Base-by-base conservation (phyloP, 805 yeast genomes). In the Wickerhamiella sorbophila region DNA sequence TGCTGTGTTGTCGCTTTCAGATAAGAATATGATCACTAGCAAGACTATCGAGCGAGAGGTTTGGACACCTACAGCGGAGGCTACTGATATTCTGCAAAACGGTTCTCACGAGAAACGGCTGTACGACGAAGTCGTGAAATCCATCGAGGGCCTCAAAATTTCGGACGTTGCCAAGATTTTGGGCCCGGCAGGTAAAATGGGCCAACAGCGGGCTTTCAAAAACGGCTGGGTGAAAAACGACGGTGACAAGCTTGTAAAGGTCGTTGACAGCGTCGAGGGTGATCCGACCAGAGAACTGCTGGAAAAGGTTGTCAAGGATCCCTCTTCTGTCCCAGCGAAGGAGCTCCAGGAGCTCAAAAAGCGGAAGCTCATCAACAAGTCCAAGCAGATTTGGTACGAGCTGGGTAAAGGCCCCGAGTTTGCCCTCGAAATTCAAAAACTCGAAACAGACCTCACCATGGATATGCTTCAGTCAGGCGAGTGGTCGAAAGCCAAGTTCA, bases 181-280 rank as follows among this genome's bases (percentile, higher is more conserved):
- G 64, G 96, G 96, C 43, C 66, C 75, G 40, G 75, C 75, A 45
- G 97, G 96, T 48, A 78, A 79, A 53, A 71, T 88, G 49, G 99
- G 98, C 48, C 98, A 91, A 66, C 94, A 94, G 52, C 78, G 87
- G 56, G 99, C 97, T 15, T 93, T 91, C 73, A 88, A 86, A 64
- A 87, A 87, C 61, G 93, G 94, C 33, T 91, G 99, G 99, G 78
- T 91, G 54, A 66, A 73, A 49, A 91, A 93, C 61, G 82, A 79
- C 45, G 93, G 88, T 44, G 94, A 82, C 52, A 75, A 71, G 55
- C 71, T 88, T 52, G 73, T 83, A 39, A 67, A 78, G 26, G 66
- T 64, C 33, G 61, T 58, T 4, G 52, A 58, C 14, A 60, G 69
- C 42, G 85, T 86, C 31, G 64, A 60, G 9, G 95, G 84, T 62